Percentiles rank a stretch among this genome's conserved stretches.
phyloP scores from a whole-genome alignment of 2,329 filamentous ascomycete genomes.

The Beauveria caledonica region DNA sequence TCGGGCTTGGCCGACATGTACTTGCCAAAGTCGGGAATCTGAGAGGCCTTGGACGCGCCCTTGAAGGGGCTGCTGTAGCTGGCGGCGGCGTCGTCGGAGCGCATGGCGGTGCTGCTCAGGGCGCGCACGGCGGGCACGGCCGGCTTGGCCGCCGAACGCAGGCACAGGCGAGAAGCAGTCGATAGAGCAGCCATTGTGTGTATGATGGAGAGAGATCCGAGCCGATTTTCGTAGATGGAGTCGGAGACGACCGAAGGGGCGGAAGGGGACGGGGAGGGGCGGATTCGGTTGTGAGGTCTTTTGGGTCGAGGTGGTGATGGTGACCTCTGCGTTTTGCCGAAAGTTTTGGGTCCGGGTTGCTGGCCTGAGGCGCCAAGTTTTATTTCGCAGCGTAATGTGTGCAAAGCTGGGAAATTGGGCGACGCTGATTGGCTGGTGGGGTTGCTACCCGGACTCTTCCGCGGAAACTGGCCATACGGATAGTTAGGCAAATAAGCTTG shows the following conservation, averaged over 20 bases:
- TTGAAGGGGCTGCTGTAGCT: slow-evolving; percentile 58
- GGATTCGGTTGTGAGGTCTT: slow-evolving; percentile 38
- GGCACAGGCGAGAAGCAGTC: slow-evolving; percentile 59
- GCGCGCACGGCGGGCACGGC: slow-evolving; percentile 39
- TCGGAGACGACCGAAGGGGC: slow-evolving; percentile 15
- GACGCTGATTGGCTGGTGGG: slow-evolving; percentile 34
- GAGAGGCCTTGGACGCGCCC: slow-evolving; percentile 48
- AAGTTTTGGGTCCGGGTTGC: slow-evolving; percentile 28
- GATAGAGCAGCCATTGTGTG: slow-evolving; percentile 58
- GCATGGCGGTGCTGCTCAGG: slow-evolving; percentile 47
- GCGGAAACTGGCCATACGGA: slow-evolving; percentile 6
- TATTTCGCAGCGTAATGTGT: slow-evolving; percentile 10
- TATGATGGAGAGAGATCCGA: neutral
- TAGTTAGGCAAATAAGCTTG: neutral
- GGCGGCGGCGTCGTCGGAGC: slow-evolving; percentile 33
- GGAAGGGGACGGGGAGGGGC: slow-evolving; percentile 19
- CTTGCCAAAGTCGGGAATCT: slow-evolving; percentile 83
- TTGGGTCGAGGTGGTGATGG: slow-evolving; percentile 28
- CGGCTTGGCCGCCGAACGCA: slow-evolving; percentile 47
- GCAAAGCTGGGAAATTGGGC: slow-evolving; percentile 37
- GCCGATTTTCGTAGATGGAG: neutral
- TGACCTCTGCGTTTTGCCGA: slow-evolving; percentile 27
- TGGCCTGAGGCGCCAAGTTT: slow-evolving; percentile 35
- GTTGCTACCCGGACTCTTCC: slow-evolving; percentile 24
- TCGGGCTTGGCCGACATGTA: slow-evolving; percentile 63